These are phyloP conservation scores for Carallia brachiata DNA, from an alignment of 345 rosid genomes.

Conservation along the genomic window DNA sequence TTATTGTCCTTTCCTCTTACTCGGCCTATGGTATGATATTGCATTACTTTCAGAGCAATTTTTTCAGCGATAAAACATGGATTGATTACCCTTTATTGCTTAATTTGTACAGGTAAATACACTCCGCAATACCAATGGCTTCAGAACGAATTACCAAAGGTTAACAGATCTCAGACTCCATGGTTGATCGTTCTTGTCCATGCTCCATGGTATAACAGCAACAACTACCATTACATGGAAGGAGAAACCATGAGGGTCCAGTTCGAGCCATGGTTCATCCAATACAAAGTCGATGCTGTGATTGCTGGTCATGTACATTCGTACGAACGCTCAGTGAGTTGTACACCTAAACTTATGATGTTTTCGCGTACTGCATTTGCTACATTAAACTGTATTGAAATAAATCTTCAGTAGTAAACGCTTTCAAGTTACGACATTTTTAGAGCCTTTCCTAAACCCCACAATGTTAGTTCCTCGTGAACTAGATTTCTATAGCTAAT, in stretches of 20 bases:
- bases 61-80: not conserved
- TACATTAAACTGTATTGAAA: too few relatives aligned
- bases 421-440: too few relatives aligned
- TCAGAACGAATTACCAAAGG: slow-evolving; percentile 28
- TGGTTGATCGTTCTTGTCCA: slow-evolving; percentile 40
- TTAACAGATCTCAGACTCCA: slow-evolving; percentile 38
- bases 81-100: not conserved
- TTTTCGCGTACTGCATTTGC: not conserved
- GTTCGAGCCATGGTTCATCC: slow-evolving; percentile 35
- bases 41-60: not conserved
- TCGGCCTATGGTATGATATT: slow-evolving; percentile 32
- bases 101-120: slow-evolving; percentile 23
- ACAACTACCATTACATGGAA: slow-evolving; percentile 41
- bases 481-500: too few relatives aligned
- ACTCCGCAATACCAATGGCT: slow-evolving; percentile 39
- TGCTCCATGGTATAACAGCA: slow-evolving; percentile 39
- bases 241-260: slow-evolving; percentile 39
- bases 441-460: too few relatives aligned
- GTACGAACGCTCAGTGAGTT: slow-evolving; percentile 35
- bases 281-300: slow-evolving; percentile 38
- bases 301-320: slow-evolving; percentile 45
- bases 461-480: too few relatives aligned
- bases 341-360: not conserved
- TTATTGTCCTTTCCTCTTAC: slow-evolving; percentile 40
- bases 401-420: too few relatives aligned